phyloP scores from a whole-genome alignment of 1,139 yeast genomes.

The Pichia sp. region DNA sequence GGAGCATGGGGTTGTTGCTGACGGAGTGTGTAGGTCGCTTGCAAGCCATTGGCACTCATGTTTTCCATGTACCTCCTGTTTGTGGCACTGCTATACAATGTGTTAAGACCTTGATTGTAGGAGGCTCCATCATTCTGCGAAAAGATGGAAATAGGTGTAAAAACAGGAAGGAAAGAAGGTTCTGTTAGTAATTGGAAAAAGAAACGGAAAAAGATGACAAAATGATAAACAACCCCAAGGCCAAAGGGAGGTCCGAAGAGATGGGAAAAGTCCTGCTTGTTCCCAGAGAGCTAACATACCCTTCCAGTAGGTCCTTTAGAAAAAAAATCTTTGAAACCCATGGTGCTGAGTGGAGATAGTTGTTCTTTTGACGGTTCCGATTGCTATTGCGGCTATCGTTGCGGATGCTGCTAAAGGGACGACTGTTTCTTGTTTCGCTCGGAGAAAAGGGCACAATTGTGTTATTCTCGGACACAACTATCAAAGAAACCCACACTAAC shows the following conservation, averaged over 20 bases:
- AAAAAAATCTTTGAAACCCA: slow-evolving; percentile 28
- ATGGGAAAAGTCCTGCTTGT: neutral
- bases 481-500: neutral
- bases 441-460: neutral
- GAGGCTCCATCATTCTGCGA: slow-evolving; percentile 2
- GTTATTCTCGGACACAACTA: neutral
- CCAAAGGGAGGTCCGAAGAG: neutral
- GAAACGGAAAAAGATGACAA: neutral
- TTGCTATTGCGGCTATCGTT: neutral
- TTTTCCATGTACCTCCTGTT: slow-evolving; percentile 12
- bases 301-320: slow-evolving; percentile 25
- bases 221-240: neutral
- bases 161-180: neutral
- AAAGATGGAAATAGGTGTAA: neutral
- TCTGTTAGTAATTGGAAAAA: slow-evolving; percentile 6
- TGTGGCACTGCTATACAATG: slow-evolving; percentile 15
- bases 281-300: slow-evolving; percentile 15
- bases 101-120: slow-evolving; percentile 8
- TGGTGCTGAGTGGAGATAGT: neutral
- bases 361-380: neutral
- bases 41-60: slow-evolving; percentile 12
- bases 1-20: slow-evolving; percentile 9
- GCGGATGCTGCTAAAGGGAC: neutral
- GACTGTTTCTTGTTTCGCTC: neutral
- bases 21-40: slow-evolving; percentile 4